A percentile compares a stretch with the other conserved stretches of the same genome.
Conservation (phyloP, 257 asterid species). For the Fraxinus pennsylvanica region DNA sequence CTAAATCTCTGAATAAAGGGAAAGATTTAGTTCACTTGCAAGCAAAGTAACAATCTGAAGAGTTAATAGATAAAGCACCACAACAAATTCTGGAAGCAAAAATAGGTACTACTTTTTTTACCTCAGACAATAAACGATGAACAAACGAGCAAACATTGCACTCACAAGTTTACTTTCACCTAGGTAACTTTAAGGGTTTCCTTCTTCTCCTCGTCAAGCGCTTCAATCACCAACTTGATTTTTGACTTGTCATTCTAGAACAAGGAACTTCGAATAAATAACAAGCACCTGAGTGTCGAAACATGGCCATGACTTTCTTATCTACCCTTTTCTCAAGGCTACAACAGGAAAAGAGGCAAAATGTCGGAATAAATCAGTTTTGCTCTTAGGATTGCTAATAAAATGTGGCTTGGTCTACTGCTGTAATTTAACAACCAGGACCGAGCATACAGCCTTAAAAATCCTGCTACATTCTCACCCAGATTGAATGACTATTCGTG, state of each 20-base stretch:
- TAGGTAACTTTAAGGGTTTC: conserved; percentile 93
- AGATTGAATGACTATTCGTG: conserved; percentile 39
- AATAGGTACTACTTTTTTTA: background rate
- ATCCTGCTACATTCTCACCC: conserved; percentile 55
- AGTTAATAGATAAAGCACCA: conserved; percentile 9
- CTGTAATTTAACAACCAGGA: background rate
- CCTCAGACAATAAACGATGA: conserved; percentile 1
- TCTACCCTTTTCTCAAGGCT: conserved; percentile 98
- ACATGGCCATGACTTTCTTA: conserved; percentile 82
- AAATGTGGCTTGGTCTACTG: too few species aligned
- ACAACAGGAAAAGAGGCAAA: conserved; percentile 30
- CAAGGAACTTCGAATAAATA: conserved; percentile 29
- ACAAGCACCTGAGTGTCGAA: conserved; percentile 16
- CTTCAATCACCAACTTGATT: conserved; percentile 93
- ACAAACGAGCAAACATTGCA: conserved; percentile 5
- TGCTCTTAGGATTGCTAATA: too few species aligned
- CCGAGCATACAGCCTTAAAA: conserved; percentile 2
- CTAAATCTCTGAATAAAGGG: conserved; percentile 76
- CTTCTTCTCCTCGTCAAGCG: conserved; percentile 98
- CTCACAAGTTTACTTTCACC: conserved; percentile 91
- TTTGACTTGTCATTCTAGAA: conserved; percentile 81
- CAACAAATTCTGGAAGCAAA: background rate
- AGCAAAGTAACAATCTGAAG: conserved; percentile 4
- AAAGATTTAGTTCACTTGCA: conserved; percentile 16
- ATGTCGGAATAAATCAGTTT: conserved; percentile 19